Base-by-base conservation (phyloP, 257 asterid genomes). In the Echium plantagineum region DNA sequence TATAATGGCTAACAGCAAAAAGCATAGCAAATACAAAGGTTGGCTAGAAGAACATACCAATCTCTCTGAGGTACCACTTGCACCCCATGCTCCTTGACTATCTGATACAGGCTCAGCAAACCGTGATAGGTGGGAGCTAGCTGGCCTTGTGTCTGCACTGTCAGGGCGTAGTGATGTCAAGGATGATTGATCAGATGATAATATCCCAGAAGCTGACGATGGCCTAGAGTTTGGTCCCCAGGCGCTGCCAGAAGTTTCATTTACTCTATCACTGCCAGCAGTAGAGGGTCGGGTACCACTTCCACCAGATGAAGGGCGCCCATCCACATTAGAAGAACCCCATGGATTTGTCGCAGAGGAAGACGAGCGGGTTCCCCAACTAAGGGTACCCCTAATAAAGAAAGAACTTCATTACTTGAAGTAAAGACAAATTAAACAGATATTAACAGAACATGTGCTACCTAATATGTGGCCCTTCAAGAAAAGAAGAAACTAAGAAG, bases 61-160 rank as follows among this genome's bases (percentile, higher is more conserved):
- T 80, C 83, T 81, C 74, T 86, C 95, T 32, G 82, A 80, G 20
- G 85, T 35, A 68, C 58, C 72, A 73, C 71, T 71, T 67, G 89
- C 76, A 69, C 77, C 79, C 85, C 89, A 81, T 68, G 82, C 81
- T 54, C 74, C 72, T 57, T 78, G 71, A 74, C 71, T 66, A 62
- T 78, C 85, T 61, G 91, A 68, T 24, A 65, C 82, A 69, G 91
- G 78, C 69, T 93, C 97, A 30, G 97, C 96, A 68, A 89, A 93
- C 66, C 96, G 82, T 49, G 97, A 93, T 60, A 86, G 81, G 64
- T 81, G 95, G 9, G 97, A 89, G 84, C 96, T 93, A 62, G 69
- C 80, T 24, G 99, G 97, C 63, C 97, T 81, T 70, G 84, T 83
- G 68, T 93, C 97, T n/a, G 97, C 96, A 78, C 97, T 93, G 66